A percentile compares a stretch with the other conserved stretches of the same genome.
These are phyloP conservation scores for Piper longum DNA, from an alignment of 164 flowering plant species.

Conservation along the genomic window DNA sequence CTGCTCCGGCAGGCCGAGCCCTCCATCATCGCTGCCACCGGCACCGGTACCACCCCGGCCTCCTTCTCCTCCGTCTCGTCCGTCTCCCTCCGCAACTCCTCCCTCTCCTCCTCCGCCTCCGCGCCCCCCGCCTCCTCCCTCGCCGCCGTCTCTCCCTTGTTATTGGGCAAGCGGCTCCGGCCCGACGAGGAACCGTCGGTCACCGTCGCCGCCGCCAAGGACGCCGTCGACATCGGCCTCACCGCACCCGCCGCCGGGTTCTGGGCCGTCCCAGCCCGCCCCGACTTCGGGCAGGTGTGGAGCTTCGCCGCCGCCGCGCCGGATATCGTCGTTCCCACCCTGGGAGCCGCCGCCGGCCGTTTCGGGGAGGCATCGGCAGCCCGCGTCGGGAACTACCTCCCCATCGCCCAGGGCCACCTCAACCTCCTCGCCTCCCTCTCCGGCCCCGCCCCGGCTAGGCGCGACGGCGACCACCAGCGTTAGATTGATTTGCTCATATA, in stretches of 20 bases:
- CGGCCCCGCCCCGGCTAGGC: slow-evolving; percentile 27
- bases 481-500: slow-evolving; percentile 9
- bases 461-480: slow-evolving; percentile 48
- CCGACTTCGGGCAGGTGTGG: slow-evolving; percentile 78
- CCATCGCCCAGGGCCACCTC: slow-evolving; percentile 51
- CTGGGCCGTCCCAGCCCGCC: slow-evolving; percentile 75
- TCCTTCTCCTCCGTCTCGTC: slow-evolving; percentile 57
- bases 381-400: slow-evolving; percentile 56
- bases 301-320: slow-evolving; percentile 53
- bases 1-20: slow-evolving; percentile 92
- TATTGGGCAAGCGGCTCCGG: slow-evolving; percentile 70
- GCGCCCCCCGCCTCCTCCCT: slow-evolving; percentile 23
- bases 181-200: slow-evolving; percentile 24
- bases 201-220: slow-evolving; percentile 16
- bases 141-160: slow-evolving; percentile 43
- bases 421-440: slow-evolving; percentile 63
- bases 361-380: slow-evolving; percentile 70
- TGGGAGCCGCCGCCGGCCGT: slow-evolving; percentile 18
- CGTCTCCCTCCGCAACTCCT: slow-evolving; percentile 24
- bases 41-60: slow-evolving; percentile 80
- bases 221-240: slow-evolving; percentile 16
- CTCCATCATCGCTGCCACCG: slow-evolving; percentile 85
- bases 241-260: slow-evolving; percentile 34
- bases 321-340: slow-evolving; percentile 41
- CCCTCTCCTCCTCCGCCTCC: slow-evolving; percentile 14